Conservation (phyloP, 441 rosid genomes). For the Populus hybrid region DNA sequence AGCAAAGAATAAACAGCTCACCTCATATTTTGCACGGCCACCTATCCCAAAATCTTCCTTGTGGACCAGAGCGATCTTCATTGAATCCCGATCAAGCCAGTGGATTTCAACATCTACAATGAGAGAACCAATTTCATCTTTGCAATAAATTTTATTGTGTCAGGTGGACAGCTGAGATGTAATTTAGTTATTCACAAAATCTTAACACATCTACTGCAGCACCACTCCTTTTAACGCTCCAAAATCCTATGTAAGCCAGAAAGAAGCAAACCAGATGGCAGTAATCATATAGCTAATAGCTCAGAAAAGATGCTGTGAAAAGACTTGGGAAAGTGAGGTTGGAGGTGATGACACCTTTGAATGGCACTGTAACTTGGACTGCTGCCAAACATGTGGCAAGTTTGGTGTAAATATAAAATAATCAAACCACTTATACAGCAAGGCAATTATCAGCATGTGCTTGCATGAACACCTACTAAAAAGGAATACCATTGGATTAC, state of each 20-base stretch:
- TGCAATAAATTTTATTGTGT: neutral
- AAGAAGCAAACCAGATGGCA: neutral
- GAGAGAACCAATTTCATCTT: conserved; percentile 4
- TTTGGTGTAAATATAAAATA: neutral
- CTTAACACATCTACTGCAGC: neutral
- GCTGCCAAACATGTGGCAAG: neutral
- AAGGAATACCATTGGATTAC: neutral
- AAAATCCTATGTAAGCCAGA: neutral
- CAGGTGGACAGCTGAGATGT: neutral
- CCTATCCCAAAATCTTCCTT: conserved; percentile 68
- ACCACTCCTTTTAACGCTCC: neutral
- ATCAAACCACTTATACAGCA: neutral
- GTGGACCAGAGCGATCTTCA: conserved; percentile 44
- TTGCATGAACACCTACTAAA: neutral
- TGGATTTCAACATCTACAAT: conserved; percentile 70
- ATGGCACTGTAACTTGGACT: neutral
- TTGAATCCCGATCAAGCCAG: conserved; percentile 43
- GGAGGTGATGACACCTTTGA: neutral
- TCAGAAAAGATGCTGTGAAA: neutral
- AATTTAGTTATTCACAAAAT: neutral
- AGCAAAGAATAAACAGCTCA: conserved; percentile 21
- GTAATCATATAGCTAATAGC: neutral
- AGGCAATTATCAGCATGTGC: neutral
- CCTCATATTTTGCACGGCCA: conserved; percentile 63
- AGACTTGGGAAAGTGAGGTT: neutral